Evolutionary conservation across 2,329 filamentous ascomycete genomes (phyloP).

Genomic region (Botrytis fragariae): DNA sequence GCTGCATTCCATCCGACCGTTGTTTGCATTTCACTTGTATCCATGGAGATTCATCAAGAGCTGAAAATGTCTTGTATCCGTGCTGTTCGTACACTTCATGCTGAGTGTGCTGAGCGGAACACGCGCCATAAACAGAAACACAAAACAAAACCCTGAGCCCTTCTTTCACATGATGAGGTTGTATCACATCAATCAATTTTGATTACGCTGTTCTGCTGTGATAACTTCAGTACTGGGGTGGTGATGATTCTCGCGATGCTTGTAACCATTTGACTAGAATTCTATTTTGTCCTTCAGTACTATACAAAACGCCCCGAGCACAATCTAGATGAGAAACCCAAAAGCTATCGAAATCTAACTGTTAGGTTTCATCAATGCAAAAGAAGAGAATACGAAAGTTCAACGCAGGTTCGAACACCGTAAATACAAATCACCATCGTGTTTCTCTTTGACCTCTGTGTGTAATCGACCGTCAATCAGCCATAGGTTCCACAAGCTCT

Average conservation of each 20-base stretch:
- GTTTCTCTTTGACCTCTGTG: constrained; percentile 12
- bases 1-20: constrained; percentile 3
- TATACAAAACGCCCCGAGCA: not conserved
- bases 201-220: not conserved
- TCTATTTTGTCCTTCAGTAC: not conserved
- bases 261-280: not conserved
- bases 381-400: not conserved
- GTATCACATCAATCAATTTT: not conserved
- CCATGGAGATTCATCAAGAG: not conserved
- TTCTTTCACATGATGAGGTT: not conserved
- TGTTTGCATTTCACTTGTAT: constrained; percentile 1
- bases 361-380: constrained; percentile 15
- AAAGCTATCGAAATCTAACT: constrained; percentile 8
- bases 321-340: not conserved
- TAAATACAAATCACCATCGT: not conserved
- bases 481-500: constrained; percentile 19
- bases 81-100: not conserved
- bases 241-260: not conserved
- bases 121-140: constrained; percentile 7
- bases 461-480: constrained; percentile 17
- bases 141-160: not conserved
- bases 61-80: constrained; percentile 7
- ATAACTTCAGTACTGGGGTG: not conserved
- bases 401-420: not conserved
- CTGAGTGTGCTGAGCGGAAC: constrained; percentile 3